Percentiles rank a stretch among this genome's conserved stretches.
Evolutionary conservation across 2,329 filamentous ascomycete genomes (phyloP).

Genomic region (Westerdykella aurantiaca): DNA sequence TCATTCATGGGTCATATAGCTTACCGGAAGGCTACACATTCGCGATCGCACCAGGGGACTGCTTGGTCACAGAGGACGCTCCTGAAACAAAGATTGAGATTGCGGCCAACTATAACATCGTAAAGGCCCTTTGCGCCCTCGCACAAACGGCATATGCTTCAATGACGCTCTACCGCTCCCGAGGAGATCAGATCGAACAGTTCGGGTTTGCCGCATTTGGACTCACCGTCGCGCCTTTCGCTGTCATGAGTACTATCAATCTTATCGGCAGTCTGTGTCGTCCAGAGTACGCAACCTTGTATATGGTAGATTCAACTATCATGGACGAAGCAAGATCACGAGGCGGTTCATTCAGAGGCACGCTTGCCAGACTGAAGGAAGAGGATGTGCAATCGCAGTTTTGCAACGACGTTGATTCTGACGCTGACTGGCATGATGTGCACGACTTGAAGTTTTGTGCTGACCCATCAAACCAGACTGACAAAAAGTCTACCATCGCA

Average conservation of each 20-base stretch:
- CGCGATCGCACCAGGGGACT: slow-evolving; percentile 11
- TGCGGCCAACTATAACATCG: slow-evolving; percentile 17
- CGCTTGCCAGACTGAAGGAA: slow-evolving; percentile 13
- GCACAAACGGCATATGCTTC: slow-evolving; percentile 23
- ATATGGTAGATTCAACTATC: slow-evolving; percentile 20
- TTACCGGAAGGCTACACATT: slow-evolving; percentile 14
- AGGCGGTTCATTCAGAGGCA: slow-evolving; percentile 20
- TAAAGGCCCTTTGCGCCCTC: slow-evolving; percentile 22
- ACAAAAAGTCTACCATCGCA: background rate
- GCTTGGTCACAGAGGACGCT: slow-evolving; percentile 6
- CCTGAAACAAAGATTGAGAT: slow-evolving; percentile 6
- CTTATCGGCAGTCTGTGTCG: slow-evolving; percentile 19
- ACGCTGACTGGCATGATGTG: slow-evolving; percentile 1
- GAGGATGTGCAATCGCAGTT: slow-evolving; percentile 1
- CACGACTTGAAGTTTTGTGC: slow-evolving; percentile 6
- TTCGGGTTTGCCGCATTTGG: slow-evolving; percentile 36
- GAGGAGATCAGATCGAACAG: slow-evolving; percentile 24
- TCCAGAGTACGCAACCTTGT: slow-evolving; percentile 27
- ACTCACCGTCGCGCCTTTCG: slow-evolving; percentile 33
- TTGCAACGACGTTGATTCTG: slow-evolving; percentile 1
- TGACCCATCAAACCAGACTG: background rate
- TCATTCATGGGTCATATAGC: slow-evolving; percentile 14
- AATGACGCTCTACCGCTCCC: slow-evolving; percentile 22
- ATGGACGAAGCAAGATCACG: slow-evolving; percentile 26
- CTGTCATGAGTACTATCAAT: slow-evolving; percentile 36